Evolutionary conservation across 2,329 filamentous ascomycete species (phyloP), one percentile per base, ranked within the genome.

Genomic region (Herpotrichia juniperi): DNA sequence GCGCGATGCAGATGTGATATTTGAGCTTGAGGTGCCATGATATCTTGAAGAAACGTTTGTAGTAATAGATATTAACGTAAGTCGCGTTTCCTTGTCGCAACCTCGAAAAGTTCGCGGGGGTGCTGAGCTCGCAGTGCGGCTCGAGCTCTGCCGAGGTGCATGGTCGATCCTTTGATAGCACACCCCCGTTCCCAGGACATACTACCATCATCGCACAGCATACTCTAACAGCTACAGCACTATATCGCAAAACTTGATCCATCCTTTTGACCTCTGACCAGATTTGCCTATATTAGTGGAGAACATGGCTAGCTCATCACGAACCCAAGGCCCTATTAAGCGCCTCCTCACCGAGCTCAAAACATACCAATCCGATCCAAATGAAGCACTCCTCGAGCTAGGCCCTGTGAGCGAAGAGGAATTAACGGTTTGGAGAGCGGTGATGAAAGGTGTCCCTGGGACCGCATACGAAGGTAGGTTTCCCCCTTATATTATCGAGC

Each of bases 281-380:
- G n/a, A 34, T 8, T 16, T 10, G 37, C 37, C n/a, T n/a, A n/a
- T n/a, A 40, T 42, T 3, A 28, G 10, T n/a, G 10, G 17, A 10
- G 17, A 65, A 8, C 17, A 72, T 72, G 70, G 66, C 70, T 24
- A 62, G 64, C 52, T 67, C 67, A 6, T 71, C 67, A 22, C 68
- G 70, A 51, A 57, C 56, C 30, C 60, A 63, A 28, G 62, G 74
- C 35, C 77, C 82, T 14, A 78, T 79, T n/a, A 85, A 86, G 67
- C 81, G 85, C 24, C 79, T 87, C 51, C 77, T 85, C 64, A 81
- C 81, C 61, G 85, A 87, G 71, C 76, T 87, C n/a, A 79, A 83
- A 63, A 78, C 80, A 31, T 85, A 85, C 69, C 73, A 79, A 32
- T 76, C 75, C 50, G 77, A 80, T 19, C 84, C 84, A 2, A 85